phyloP scores from a whole-genome alignment of 306 rosid genomes.

The Vachellia collinsii region DNA sequence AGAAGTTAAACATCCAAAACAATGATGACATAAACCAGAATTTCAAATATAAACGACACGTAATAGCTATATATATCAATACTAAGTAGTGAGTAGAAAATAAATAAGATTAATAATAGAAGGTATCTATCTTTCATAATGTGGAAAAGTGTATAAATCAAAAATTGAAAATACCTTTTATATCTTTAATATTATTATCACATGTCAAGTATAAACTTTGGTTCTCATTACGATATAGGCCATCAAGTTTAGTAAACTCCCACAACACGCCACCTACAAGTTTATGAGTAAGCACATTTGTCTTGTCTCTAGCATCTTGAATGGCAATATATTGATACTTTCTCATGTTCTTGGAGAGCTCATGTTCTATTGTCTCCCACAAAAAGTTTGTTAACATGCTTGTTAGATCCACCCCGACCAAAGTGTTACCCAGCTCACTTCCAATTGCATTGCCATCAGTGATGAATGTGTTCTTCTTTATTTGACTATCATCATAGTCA shows the following conservation, averaged over 20 bases:
- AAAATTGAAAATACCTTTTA: constrained; percentile 51
- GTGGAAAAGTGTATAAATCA: background rate
- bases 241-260: constrained; percentile 53
- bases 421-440: too few species aligned
- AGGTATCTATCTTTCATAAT: background rate
- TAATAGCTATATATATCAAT: background rate
- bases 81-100: background rate
- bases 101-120: background rate
- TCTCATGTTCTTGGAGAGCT: constrained; percentile 17
- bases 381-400: constrained; percentile 24
- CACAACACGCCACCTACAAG: constrained; percentile 63
- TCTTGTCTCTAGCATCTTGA: constrained; percentile 78
- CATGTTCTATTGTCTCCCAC: constrained; percentile 25
- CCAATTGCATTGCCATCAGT: background rate
- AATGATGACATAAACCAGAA: background rate
- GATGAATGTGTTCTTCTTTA: constrained; percentile 31
- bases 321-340: constrained; percentile 61
- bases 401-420: background rate
- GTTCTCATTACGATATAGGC: constrained; percentile 43
- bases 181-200: constrained; percentile 42
- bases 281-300: constrained; percentile 71
- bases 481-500: constrained; percentile 25
- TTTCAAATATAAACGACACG: background rate
- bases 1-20: background rate
- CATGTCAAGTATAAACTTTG: constrained; percentile 46